These are phyloP conservation scores for Testicularia cyperi DNA, from an alignment of 1,284 basidiomycete genomes.

Conservation along the genomic window DNA sequence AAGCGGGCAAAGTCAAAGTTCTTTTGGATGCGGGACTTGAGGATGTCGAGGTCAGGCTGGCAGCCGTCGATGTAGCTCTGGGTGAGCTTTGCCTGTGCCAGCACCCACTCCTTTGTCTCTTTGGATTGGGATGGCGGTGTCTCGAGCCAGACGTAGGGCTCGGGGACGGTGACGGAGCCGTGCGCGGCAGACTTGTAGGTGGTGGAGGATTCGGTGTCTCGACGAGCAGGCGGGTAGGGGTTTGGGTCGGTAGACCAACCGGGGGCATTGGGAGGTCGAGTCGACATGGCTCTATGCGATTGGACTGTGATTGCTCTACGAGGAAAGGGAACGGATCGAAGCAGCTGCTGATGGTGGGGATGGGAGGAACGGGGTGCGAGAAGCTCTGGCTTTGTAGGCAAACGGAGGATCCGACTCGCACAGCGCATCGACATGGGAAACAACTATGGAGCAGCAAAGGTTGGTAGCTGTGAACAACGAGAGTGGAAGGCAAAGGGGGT, in stretches of 20 bases:
- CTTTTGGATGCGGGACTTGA: constrained; percentile 47
- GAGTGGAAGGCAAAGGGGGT: too few relatives aligned
- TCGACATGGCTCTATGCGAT: too few relatives aligned
- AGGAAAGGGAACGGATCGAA: too few relatives aligned
- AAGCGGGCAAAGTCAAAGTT: constrained; percentile 55
- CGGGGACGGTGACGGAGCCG: constrained; percentile 51
- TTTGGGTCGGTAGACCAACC: constrained; percentile 43
- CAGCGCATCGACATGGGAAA: too few relatives aligned
- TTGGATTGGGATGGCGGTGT: constrained; percentile 49
- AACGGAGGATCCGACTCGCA: too few relatives aligned
- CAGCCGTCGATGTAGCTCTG: constrained; percentile 42
- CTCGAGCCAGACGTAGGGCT: constrained; percentile 59
- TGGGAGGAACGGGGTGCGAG: too few relatives aligned
- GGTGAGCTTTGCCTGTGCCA: constrained; percentile 51
- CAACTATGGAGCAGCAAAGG: too few relatives aligned
- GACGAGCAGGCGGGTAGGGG: constrained; percentile 52
- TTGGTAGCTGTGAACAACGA: too few relatives aligned
- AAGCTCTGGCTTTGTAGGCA: too few relatives aligned
- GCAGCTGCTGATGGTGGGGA: too few relatives aligned
- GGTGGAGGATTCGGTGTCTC: constrained; percentile 42
- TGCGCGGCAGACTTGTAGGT: constrained; percentile 46
- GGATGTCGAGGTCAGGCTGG: constrained; percentile 42
- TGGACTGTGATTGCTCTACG: too few relatives aligned
- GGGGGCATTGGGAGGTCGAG: constrained; percentile 40
- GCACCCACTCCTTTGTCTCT: constrained; percentile 54